These are phyloP conservation scores for cucumber (Cucumis sativus) DNA, from an alignment of 306 rosid genomes.

Conservation along the genomic window DNA sequence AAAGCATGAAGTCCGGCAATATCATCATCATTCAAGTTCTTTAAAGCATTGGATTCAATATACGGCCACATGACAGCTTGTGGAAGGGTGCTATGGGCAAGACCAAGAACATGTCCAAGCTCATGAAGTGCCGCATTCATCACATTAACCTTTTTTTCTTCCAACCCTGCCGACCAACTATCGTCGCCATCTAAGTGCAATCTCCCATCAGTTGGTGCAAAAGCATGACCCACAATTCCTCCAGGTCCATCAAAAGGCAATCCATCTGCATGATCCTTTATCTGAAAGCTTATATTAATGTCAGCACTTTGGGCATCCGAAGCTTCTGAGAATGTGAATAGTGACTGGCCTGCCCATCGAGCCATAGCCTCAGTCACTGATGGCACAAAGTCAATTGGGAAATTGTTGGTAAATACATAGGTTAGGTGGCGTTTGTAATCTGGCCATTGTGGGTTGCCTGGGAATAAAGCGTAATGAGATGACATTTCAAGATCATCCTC, in stretches of 20 bases:
- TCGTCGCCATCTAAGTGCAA: neutral
- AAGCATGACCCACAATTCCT: neutral
- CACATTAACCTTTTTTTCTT: neutral
- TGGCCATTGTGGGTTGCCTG: neutral
- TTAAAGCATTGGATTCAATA: neutral
- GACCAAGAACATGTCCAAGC: constrained; percentile 1
- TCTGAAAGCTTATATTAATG: neutral
- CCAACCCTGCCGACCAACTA: neutral
- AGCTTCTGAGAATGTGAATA: neutral
- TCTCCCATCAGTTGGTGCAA: neutral
- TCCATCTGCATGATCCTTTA: neutral
- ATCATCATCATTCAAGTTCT: neutral
- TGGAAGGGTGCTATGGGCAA: neutral
- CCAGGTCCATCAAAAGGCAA: neutral
- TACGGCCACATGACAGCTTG: neutral
- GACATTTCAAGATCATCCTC: neutral
- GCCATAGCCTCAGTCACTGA: neutral
- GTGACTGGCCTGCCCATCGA: neutral
- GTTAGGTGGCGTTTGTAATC: neutral
- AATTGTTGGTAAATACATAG: neutral
- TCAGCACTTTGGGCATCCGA: neutral
- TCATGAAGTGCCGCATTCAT: neutral
- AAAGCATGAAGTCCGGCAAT: neutral
- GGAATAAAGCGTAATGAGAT: constrained; percentile 8
- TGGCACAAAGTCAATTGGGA: neutral